These are phyloP conservation scores for Schizopora paradoxa DNA, from an alignment of 1,284 basidiomycete species.

Conservation along the genomic window DNA sequence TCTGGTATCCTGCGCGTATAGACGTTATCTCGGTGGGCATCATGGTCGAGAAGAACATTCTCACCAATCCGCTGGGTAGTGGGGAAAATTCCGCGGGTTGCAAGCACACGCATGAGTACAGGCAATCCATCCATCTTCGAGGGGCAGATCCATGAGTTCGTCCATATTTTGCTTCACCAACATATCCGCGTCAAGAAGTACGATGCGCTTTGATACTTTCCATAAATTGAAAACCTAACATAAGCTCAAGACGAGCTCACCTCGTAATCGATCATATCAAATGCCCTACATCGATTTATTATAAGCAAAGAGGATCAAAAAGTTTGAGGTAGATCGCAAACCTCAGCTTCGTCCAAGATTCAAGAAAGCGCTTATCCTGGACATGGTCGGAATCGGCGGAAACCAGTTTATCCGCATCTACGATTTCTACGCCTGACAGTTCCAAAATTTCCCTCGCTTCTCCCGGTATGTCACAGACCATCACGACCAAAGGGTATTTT, in stretches of 20 bases:
- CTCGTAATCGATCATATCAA: conserved; percentile 72
- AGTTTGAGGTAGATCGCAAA: no score
- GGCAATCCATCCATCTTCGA: conserved; percentile 72
- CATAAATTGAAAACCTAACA: no score
- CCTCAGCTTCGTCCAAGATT: conserved; percentile 92
- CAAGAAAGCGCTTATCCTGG: conserved; percentile 67
- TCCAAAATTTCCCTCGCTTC: conserved; percentile 51
- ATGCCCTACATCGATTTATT: conserved; percentile 59
- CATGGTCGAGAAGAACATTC: no score
- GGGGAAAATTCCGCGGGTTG: conserved; percentile 78
- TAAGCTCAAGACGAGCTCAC: no score
- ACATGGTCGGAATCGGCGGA: conserved; percentile 50
- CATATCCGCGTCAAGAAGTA: conserved; percentile 92
- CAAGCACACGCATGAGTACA: conserved; percentile 89
- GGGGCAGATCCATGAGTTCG: conserved; percentile 73
- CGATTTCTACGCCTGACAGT: conserved; percentile 47
- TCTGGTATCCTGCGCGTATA: conserved; percentile 66
- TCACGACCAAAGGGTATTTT: conserved; percentile 76
- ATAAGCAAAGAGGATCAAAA: no score
- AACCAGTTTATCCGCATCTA: conserved; percentile 62
- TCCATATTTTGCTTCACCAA: conserved; percentile 86
- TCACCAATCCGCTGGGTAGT: conserved; percentile 90
- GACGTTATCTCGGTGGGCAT: conserved; percentile 1
- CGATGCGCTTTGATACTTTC: no score
- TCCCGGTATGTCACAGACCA: conserved; percentile 62